Evolutionary conservation across 768 basidiomycete genomes (phyloP), one percentile per base, ranked within the genome.

Genomic region (Panaeolus cyanescens): DNA sequence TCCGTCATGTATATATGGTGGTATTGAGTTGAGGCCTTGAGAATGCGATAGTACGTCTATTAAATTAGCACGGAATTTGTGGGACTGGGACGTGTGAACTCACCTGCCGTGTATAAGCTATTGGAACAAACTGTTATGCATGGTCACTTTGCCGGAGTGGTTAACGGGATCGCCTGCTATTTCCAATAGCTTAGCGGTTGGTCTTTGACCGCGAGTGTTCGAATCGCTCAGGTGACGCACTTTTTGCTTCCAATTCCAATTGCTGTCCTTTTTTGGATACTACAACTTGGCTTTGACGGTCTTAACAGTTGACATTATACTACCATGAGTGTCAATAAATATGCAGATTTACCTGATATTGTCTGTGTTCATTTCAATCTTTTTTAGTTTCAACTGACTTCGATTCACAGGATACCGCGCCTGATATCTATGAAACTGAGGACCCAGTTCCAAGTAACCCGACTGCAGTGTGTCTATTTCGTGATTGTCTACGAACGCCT

Each of bases 131-230:
- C n/a, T n/a, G 6, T 54, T 12, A 25, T 12, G n/a, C 45, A 62
- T 64, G 32, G 88, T 90, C 88, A 90, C 90, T 91, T 92, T 92
- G 90, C 90, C 90, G 90, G 90, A 92, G 91, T 92, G 90, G 90
- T 92, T 91, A 92, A 91, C 86, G 86, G 85, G 85, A 86, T 86
- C 83, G 85, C 87, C 87, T 88, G 86, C 86, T 88, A 88, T 64
- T 28, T 32, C 36, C 60, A 64, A 65, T 67, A 71, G 68, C 61
- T 55, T 58, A 78, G 78, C 77, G 78, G 77, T 77, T 79, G 76
- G 74, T 73, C 77, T 76, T 77, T 77, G 77, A 73, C 75, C 76
- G 76, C 75, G 76, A 77, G 76, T 78, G 76, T 78, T 78, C 76
- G 78, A 79, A 79, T 79, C 78, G 77, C 78, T 77, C 77, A 77